Conservation (phyloP, 2,329 filamentous ascomycete species). For the Fusarium coffeatum region DNA sequence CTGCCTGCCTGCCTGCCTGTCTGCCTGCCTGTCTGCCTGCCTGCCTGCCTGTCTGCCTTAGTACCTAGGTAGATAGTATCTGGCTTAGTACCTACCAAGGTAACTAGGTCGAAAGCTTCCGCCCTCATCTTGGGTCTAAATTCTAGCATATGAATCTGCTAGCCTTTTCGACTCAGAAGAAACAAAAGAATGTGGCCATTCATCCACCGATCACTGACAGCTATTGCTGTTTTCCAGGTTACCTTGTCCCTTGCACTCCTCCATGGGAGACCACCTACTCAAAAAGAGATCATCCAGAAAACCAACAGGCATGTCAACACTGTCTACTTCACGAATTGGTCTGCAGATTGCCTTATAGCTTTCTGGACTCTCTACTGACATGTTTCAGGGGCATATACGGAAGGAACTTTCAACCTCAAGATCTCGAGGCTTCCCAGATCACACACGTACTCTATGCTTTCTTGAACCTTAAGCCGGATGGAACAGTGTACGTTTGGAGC, state of each 20-base stretch:
- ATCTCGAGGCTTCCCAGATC: slow-evolving; percentile 59
- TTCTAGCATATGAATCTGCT: background rate
- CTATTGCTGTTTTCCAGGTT: slow-evolving; percentile 45
- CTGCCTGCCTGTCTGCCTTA: no score
- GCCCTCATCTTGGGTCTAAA: background rate
- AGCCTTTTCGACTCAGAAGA: background rate
- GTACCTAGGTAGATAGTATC: no score
- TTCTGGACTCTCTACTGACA: slow-evolving; percentile 55
- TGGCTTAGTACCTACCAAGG: background rate
- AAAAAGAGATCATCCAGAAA: slow-evolving; percentile 32
- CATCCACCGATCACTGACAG: slow-evolving; percentile 43
- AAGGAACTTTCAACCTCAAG: slow-evolving; percentile 47
- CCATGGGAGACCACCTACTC: slow-evolving; percentile 2
- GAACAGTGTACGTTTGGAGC: slow-evolving; percentile 70
- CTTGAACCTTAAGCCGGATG: slow-evolving; percentile 77
- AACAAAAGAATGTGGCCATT: slow-evolving; percentile 42
- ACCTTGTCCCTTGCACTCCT: slow-evolving; percentile 40
- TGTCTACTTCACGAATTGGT: slow-evolving; percentile 35
- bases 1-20: no score
- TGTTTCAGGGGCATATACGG: slow-evolving; percentile 22
- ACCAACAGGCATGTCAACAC: slow-evolving; percentile 37
- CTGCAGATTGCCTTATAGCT: slow-evolving; percentile 48
- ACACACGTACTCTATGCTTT: slow-evolving; percentile 87
- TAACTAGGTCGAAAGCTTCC: background rate
- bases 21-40: no score